phyloP scores from a whole-genome alignment of 139 green algal genomes.

The Choricystis sp. region DNA sequence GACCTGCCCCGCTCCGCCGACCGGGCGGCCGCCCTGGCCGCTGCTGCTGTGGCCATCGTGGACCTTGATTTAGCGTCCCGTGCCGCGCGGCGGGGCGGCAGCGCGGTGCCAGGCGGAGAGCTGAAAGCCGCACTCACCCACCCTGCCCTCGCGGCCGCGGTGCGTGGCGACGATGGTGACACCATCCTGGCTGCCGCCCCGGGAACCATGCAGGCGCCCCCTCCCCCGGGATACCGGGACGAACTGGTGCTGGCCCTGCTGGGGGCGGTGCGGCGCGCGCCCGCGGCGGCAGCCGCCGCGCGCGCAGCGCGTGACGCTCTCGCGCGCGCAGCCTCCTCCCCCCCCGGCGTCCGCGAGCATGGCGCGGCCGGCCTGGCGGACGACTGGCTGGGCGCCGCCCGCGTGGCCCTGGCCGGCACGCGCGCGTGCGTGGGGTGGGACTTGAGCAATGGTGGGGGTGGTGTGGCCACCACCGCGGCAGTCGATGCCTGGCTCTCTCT shows the following conservation, averaged over 20 bases:
- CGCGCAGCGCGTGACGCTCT: not conserved
- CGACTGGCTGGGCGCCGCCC: not conserved
- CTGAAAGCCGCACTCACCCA: not conserved
- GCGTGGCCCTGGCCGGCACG: not conserved
- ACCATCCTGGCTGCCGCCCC: not conserved
- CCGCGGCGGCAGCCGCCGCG: too few species aligned
- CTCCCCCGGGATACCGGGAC: not conserved
- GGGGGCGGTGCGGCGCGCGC: not conserved
- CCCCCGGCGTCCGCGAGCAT: not conserved
- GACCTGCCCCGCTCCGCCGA: not conserved
- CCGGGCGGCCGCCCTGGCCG: not conserved
- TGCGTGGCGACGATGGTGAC: not conserved
- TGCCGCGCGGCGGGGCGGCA: not conserved
- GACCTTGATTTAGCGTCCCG: not conserved
- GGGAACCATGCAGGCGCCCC: too few species aligned
- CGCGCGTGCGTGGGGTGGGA: not conserved
- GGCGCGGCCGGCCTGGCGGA: not conserved
- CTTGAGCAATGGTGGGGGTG: not conserved
- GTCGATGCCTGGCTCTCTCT: not conserved
- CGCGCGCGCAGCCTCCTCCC: not conserved
- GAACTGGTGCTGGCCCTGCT: not conserved
- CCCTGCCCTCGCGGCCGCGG: not conserved
- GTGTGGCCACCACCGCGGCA: not conserved
- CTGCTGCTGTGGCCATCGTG: not conserved
- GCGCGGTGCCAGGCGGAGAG: not conserved